phyloP scores from a whole-genome alignment of 116 monocot species.

The Iris pallida region DNA sequence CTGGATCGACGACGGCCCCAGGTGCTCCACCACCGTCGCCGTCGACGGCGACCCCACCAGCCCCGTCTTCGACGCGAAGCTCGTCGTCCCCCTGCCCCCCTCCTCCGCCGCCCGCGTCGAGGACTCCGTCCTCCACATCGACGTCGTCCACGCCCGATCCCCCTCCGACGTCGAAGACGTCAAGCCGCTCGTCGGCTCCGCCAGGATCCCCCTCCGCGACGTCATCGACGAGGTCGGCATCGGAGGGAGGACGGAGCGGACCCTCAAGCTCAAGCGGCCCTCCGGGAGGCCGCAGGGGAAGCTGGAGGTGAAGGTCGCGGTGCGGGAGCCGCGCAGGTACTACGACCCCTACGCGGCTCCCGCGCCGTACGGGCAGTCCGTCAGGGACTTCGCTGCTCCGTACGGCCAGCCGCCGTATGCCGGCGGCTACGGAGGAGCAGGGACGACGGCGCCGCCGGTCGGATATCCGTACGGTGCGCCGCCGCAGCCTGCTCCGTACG shows the following conservation, averaged over 20 bases:
- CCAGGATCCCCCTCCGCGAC: constrained; percentile 55
- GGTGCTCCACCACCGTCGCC: constrained; percentile 66
- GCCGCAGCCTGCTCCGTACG: background rate
- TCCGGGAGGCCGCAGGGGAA: constrained; percentile 84
- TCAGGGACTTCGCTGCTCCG: constrained; percentile 24
- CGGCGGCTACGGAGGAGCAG: constrained; percentile 4
- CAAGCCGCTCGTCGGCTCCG: constrained; percentile 91
- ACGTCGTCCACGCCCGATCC: constrained; percentile 73
- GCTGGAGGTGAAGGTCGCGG: constrained; percentile 54
- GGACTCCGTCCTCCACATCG: constrained; percentile 52
- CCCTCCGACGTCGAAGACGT: constrained; percentile 24
- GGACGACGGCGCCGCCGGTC: constrained; percentile 1
- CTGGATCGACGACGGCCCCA: constrained; percentile 62
- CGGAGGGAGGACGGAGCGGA: constrained; percentile 39
- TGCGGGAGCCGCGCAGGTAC: constrained; percentile 48
- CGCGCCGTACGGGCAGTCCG: constrained; percentile 16
- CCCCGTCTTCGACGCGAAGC: constrained; percentile 64
- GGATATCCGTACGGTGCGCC: constrained; percentile 34
- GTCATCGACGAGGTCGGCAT: constrained; percentile 64
- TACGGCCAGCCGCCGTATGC: constrained; percentile 13
- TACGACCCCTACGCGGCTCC: constrained; percentile 30
- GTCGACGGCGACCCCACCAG: constrained; percentile 29
- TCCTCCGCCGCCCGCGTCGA: constrained; percentile 26
- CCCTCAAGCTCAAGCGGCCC: constrained; percentile 71
- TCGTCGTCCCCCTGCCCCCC: constrained; percentile 50